Evolutionary conservation across 2,329 filamentous ascomycete genomes (phyloP), one percentile per base, ranked within the genome.

Genomic region (Pseudocercospora cruenta): DNA sequence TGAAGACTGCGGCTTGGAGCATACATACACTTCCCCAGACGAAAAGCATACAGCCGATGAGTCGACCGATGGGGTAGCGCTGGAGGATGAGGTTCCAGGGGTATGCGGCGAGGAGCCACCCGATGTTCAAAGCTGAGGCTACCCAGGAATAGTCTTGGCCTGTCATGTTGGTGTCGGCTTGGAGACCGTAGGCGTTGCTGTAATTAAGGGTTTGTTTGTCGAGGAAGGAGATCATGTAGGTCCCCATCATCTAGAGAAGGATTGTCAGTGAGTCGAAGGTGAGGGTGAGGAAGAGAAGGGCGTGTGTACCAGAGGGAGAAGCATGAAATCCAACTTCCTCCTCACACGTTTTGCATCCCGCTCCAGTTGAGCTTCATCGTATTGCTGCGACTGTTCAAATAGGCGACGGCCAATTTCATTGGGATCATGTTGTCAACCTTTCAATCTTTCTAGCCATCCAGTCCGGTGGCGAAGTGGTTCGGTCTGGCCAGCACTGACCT

Each of bases 261-360:
- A 26, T 5, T 2, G 5, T 26, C 24, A 26, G 24, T 26, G 24
- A 26, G 24, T 26, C 24, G 24, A 26, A 26, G 2, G 24, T 26
- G 24, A 26, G 24, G 24, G 2, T 26, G 24, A 5, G 24, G 24
- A 26, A 26, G 24, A 5, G 2, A 5, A 26, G 24, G 5, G 24
- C n/a, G n/a, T 8, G 28, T 21, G 24, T 64, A 82, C 80, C 70
- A 83, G 81, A 7, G 82, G 82, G 77, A 83, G 78, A 43, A 84
- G 80, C 12, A 82, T 77, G 77, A 78, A 80, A 65, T 83, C 82
- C 19, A 84, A 77, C 68, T 83, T 81, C 58, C 76, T 74, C 28
- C 81, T 69, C 4, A 83, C 81, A 16, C 77, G 68, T 16, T 77
- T 77, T 4, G 80, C 75, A 67, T 84, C 81, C 0, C 71, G 74